These are phyloP conservation scores for Spirogloea muscicola DNA, from an alignment of 139 green algal genomes.

Conservation along the genomic window DNA sequence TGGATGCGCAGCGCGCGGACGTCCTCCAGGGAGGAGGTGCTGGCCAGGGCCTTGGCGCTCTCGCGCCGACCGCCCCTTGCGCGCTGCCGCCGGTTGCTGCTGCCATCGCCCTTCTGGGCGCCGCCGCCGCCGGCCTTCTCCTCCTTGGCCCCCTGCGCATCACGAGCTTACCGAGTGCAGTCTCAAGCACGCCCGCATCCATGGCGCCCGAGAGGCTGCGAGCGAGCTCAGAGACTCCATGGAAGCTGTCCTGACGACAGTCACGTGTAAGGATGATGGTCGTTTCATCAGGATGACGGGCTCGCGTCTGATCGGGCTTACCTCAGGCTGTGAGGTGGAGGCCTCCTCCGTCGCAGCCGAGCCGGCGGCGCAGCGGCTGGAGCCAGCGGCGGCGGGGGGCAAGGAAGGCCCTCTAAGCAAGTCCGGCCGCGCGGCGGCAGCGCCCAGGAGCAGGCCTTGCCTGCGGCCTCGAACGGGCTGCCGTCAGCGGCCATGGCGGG, in stretches of 20 bases:
- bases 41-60: background rate
- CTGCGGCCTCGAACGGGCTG: no score
- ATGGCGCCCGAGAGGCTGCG: background rate
- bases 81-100: background rate
- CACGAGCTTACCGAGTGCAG: background rate
- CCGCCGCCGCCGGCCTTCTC: background rate
- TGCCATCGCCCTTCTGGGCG: background rate
- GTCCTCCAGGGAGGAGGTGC: slow-evolving; percentile 28
- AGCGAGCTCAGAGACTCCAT: background rate
- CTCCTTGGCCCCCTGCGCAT: background rate
- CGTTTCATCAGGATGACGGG: no score
- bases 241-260: background rate
- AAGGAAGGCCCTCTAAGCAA: no score
- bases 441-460: no score
- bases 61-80: background rate
- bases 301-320: no score
- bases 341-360: no score
- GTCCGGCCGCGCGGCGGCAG: no score
- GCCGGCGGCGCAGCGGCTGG: no score
- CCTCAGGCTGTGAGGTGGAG: no score
- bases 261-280: background rate
- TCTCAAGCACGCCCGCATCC: background rate
- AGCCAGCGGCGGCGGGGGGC: no score
- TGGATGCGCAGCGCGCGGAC: slow-evolving; percentile 1
- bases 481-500: no score